Evolutionary conservation across 169 alveolate species (phyloP), one percentile per base, ranked within the genome.

Genomic region (Babesia gibsoni): DNA sequence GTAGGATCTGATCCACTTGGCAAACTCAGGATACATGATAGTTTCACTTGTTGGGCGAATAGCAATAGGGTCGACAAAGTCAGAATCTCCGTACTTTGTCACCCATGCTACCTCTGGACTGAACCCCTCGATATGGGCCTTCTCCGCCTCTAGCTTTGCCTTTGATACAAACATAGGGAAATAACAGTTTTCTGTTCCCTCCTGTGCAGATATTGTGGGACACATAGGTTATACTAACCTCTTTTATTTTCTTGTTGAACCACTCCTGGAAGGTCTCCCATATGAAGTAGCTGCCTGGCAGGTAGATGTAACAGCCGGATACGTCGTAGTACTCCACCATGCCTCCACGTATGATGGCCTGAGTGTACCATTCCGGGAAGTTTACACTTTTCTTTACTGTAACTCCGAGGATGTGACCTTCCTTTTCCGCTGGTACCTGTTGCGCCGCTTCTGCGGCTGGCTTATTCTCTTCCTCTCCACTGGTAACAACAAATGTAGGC

Each of bases 21-120:
- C 92, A 78, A 84, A 98, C 23, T 98, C 97, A 9, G 99, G 99
- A 73, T 98, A 97, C 99, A 98, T 97, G 64, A 97, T 97, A 4
- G 99, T 98, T 88, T 98, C 99, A 27, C 98, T 89, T 6, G 99
- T 96, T 14, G 99, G 99, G 75, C 99, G 94, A 42, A 96, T 94
- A 14, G 99, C 99, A 6, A 95, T 95, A 50, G 98, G 98, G 67
- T 97, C 98, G 0, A 92, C 91, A 9, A 96, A 83, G 20, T 94
- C 98, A 18, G 97, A 86, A 65, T 93, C 93, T 29, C 99, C 98
- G 52, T 94, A 89, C 87, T 93, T 94, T 33, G 99, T 96, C 59
- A 98, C 99, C 99, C 99, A 97, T 7, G 99, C 99, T 3, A 97
- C 99, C 89, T 98, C 99, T 3, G 99, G 99, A 23, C 98, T 91